Base-by-base conservation (phyloP, 257 asterid species). In the Lavandula angustifolia region DNA sequence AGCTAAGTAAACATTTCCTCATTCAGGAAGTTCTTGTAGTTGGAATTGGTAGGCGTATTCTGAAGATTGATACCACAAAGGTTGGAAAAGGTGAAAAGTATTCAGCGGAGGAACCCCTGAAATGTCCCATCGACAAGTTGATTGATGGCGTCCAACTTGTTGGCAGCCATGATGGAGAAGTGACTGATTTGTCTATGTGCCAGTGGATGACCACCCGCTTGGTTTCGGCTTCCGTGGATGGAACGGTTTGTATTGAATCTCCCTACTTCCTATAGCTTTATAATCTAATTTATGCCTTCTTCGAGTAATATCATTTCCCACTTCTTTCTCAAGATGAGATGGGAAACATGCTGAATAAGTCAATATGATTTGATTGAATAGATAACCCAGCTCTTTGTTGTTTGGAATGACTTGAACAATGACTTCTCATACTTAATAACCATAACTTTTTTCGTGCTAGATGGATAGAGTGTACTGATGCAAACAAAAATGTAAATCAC, bases 121-220 rank as follows among this genome's bases (percentile, higher is more conserved):
- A 75, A 60, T 92, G 98, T 66, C 76, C 96, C 34, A 75, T 82
- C 73, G 89, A 80, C 27, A 88, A 82, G 82, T 80, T 94, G 82
- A 75, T 86, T 66, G 88, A 94, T 52, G 99, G 99, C 7, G 64
- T 94, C 67, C 96, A 94, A 70, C 88, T 91, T 67, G 92, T 94
- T 75, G 99, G 99, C 40, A 84, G 75, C 76, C 99, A 94, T 60
- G 99, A 94, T 74, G 96, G 95, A 70, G 99, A 91, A 70, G 95
- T 94, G 56, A 90, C 99, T 27, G 99, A 86, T 77, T 73, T 94
- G 60, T 91, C 99, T 38, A 94, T 94, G 99, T 94, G 95, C 82
- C 99, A 91, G 77, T 94, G 99, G 99, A 90, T 94, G 99, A 91
- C 91, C 49, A 86, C 98, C 6, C 96, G 98, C 60, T 78, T 94